phyloP scores from a whole-genome alignment of 805 yeast species.

The Wickerhamiella galacta region DNA sequence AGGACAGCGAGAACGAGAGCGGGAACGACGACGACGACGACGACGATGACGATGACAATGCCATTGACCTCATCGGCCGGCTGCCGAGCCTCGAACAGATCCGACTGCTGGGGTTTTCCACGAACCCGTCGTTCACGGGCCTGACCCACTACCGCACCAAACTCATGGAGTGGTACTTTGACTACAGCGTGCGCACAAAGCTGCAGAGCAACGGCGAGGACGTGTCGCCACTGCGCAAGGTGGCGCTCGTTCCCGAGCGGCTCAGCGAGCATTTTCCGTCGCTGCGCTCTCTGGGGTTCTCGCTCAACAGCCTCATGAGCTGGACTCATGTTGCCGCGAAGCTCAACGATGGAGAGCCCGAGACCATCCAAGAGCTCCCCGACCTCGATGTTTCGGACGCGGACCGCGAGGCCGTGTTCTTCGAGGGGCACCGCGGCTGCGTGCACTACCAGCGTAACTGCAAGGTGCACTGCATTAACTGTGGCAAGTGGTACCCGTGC shows the following conservation, averaged over 20 bases:
- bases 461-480: constrained; percentile 63
- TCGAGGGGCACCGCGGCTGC: constrained; percentile 58
- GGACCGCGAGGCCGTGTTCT: too few species aligned
- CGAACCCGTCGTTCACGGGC: not conserved
- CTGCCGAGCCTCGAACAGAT: constrained; percentile 1
- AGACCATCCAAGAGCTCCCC: too few species aligned
- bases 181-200: too few species aligned
- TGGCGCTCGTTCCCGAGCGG: too few species aligned
- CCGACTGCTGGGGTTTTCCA: not conserved
- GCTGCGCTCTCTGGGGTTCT: too few species aligned
- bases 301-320: too few species aligned
- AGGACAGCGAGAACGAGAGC: not conserved
- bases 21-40: constrained; percentile 2
- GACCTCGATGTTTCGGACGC: too few species aligned
- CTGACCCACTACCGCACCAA: not conserved
- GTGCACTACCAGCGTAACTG: constrained; percentile 70
- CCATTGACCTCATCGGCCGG: not conserved
- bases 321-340: too few species aligned
- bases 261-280: too few species aligned
- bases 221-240: too few species aligned
- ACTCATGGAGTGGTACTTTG: not conserved
- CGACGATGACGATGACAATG: not conserved
- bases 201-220: too few species aligned
- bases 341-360: too few species aligned
- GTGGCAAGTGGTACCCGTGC: constrained; percentile 64